Base-by-base conservation (phyloP, 306 rosid species). In the Begonia fuchsioides region DNA sequence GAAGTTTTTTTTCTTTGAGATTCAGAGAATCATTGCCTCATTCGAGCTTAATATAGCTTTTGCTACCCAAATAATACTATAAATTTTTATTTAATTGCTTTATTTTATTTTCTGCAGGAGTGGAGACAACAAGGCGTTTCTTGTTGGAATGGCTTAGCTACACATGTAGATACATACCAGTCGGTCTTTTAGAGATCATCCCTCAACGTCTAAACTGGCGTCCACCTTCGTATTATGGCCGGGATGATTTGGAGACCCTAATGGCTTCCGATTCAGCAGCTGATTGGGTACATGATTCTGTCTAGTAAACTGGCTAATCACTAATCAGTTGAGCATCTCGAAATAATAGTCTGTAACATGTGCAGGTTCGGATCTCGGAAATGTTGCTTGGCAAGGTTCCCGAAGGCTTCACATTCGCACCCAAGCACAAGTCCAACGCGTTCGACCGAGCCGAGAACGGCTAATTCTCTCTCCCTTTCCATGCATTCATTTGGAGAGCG, bases 261-360 rank as follows among this genome's bases (percentile, higher is more conserved):
- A 84, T 90, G 97, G 90, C 80, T 70, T 90, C 97, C 11, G 95
- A 88, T 60, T 88, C 95, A 39, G 97, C 97, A 13, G 87, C 87
- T 38, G 95, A 90, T 65, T 90, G 97, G 97, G 97, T 90, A 84
- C 55, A 61, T 43, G 60, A 44, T 11, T 43, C 61, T 66, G 50
- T 43, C 46, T 13, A 53, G 20, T 39, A 13, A 51, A 56, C 39
- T 47, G 15, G 38, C 47, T 54, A 38, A n/a, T n/a, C n/a, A n/a
- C n/a, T n/a, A n/a, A 39, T 57, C 44, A 39, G 13, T 41, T 26
- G 35, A 26, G 35, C 35, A 26, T 26, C 8, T 26, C 7, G 35
- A 26, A 5, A 26, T 26, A 26, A 26, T 26, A 8, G 35, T 26
- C 35, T 3, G 35, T 32, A 40, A 5, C 4, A 15, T 17, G 26